Conservation (phyloP, 192 early-diverging fungal genomes). For the Backusella mclennaniae region DNA sequence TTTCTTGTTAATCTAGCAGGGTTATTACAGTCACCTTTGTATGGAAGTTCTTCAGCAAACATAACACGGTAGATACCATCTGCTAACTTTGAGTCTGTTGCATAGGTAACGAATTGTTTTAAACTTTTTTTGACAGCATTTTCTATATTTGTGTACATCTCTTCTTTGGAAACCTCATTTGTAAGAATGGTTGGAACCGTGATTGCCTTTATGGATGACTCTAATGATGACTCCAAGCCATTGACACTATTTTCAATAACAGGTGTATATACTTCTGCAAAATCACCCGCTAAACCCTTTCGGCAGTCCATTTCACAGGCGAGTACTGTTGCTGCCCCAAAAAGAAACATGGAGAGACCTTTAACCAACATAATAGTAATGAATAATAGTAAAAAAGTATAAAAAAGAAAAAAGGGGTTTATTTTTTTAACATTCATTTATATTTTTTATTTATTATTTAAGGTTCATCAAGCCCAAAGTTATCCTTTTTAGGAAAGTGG, state of each 20-base stretch:
- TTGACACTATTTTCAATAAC: conserved; percentile 36
- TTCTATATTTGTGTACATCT: conserved; percentile 20
- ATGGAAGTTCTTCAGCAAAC: conserved; percentile 47
- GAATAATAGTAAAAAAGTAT: conserved; percentile 11
- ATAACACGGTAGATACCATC: conserved; percentile 41
- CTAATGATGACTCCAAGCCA: conserved; percentile 19
- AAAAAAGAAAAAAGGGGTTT: neutral
- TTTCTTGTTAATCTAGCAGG: conserved; percentile 40
- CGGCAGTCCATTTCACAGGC: conserved; percentile 56
- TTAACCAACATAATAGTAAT: conserved; percentile 11
- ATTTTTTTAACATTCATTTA: neutral
- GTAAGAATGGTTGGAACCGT: conserved; percentile 27
- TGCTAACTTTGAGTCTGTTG: conserved; percentile 29
- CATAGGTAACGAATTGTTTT: conserved; percentile 16
- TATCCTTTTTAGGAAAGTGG: conserved; percentile 4
- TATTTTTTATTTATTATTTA: conserved; percentile 5
- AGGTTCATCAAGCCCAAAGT: conserved; percentile 1
- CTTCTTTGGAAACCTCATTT: conserved; percentile 14
- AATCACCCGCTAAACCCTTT: conserved; percentile 44
- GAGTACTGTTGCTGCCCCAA: conserved; percentile 11
- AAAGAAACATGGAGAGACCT: neutral
- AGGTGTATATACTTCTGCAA: conserved; percentile 40
- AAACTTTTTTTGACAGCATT: conserved; percentile 20
- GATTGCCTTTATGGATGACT: conserved; percentile 19
- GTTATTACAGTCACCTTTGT: conserved; percentile 58